Conservation (phyloP, 805 yeast species). For the Maudiozyma barnettii region DNA sequence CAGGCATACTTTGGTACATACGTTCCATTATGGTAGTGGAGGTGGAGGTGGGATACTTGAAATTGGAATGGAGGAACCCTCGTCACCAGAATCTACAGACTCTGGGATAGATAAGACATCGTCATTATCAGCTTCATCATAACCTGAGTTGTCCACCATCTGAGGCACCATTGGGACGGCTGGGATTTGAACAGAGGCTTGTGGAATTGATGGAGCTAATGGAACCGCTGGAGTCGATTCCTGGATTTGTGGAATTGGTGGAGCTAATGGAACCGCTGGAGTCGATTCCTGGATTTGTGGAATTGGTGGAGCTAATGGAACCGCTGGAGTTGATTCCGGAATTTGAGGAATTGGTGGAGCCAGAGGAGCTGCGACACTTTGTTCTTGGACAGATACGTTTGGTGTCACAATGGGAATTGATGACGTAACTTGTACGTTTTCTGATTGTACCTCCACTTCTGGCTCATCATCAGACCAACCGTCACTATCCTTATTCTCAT, state of each 20-base stretch:
- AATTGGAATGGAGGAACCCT: constrained; percentile 7
- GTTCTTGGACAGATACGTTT: not conserved
- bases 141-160: not conserved
- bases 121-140: constrained; percentile 10
- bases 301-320: constrained; percentile 9
- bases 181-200: not conserved
- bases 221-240: not conserved
- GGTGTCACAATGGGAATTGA: constrained; percentile 23
- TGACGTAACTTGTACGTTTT: constrained; percentile 14
- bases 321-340: constrained; percentile 6
- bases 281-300: constrained; percentile 1
- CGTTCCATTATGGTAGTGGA: constrained; percentile 15
- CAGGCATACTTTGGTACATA: not conserved
- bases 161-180: not conserved
- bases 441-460: not conserved
- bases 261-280: constrained; percentile 6
- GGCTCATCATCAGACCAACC: constrained; percentile 32
- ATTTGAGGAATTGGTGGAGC: constrained; percentile 7
- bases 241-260: constrained; percentile 5
- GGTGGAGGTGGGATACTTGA: constrained; percentile 28
- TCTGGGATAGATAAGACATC: constrained; percentile 30
- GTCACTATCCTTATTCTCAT: constrained; percentile 24
- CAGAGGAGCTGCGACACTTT: constrained; percentile 6
- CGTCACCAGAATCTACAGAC: constrained; percentile 27
- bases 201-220: constrained; percentile 6